Evolutionary conservation across 768 basidiomycete species (phyloP).

Genomic region (Pulveroboletus sp.): DNA sequence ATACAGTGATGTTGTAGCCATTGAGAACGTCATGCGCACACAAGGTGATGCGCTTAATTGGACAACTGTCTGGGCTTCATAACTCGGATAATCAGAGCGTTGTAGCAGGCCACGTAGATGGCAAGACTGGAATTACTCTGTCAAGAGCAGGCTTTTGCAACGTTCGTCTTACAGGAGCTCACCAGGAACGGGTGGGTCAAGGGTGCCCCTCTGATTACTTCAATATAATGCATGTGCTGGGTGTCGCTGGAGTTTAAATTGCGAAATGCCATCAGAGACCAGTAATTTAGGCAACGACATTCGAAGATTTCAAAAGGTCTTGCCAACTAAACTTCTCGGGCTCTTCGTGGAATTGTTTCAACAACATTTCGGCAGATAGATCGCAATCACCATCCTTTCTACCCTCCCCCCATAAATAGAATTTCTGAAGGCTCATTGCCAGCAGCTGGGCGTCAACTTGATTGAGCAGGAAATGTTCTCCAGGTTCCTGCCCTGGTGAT

Average conservation of each 20-base stretch:
- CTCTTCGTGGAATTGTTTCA: slow-evolving; percentile 71
- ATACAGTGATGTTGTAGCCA: slow-evolving; percentile 65
- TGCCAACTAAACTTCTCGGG: slow-evolving; percentile 82
- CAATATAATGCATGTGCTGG: not conserved
- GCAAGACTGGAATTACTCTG: slow-evolving; percentile 44
- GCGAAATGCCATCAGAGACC: not conserved
- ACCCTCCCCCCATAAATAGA: slow-evolving; percentile 64
- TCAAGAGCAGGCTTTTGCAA: slow-evolving; percentile 54
- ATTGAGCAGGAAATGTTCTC: slow-evolving; percentile 49
- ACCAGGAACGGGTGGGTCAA: slow-evolving; percentile 55
- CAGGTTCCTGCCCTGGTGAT: slow-evolving; percentile 27
- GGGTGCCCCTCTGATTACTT: slow-evolving; percentile 32
- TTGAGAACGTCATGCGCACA: slow-evolving; percentile 51
- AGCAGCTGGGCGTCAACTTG: slow-evolving; percentile 85
- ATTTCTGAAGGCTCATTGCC: slow-evolving; percentile 74
- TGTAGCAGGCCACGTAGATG: slow-evolving; percentile 63
- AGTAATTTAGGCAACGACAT: slow-evolving; percentile 9
- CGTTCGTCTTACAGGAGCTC: slow-evolving; percentile 56
- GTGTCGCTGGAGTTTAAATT: not conserved
- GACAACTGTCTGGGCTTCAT: slow-evolving; percentile 67
- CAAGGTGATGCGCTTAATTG: slow-evolving; percentile 52
- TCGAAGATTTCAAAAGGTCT: slow-evolving; percentile 56
- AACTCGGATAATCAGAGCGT: slow-evolving; percentile 42
- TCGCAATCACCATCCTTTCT: slow-evolving; percentile 4
- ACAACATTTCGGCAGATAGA: slow-evolving; percentile 35